Conservation (phyloP, 2,329 filamentous ascomycete genomes). For the Hirsutella minnesotensis region DNA sequence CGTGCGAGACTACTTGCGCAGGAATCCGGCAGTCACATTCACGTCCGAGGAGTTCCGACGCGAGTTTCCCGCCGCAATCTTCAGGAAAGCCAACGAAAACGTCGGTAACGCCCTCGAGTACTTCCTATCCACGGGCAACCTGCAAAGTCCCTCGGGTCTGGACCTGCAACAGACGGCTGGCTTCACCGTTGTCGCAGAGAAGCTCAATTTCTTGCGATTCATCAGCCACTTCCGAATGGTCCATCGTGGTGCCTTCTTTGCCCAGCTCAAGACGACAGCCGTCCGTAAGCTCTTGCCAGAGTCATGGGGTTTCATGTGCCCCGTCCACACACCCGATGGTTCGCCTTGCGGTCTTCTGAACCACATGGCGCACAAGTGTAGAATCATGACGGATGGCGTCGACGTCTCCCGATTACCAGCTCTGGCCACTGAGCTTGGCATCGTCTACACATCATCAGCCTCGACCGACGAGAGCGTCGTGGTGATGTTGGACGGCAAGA, state of each 20-base stretch:
- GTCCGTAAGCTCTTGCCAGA: slow-evolving; percentile 92
- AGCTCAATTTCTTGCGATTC: slow-evolving; percentile 97
- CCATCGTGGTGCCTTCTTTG: slow-evolving; percentile 97
- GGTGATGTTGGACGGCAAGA: slow-evolving; percentile 79
- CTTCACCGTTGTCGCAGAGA: slow-evolving; percentile 93
- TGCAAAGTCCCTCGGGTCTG: slow-evolving; percentile 80
- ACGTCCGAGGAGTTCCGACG: slow-evolving; percentile 64
- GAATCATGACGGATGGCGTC: slow-evolving; percentile 64
- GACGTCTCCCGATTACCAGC: slow-evolving; percentile 65
- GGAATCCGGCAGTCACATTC: slow-evolving; percentile 55
- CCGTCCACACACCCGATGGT: slow-evolving; percentile 95
- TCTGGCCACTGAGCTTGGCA: slow-evolving; percentile 67
- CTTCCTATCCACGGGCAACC: slow-evolving; percentile 90
- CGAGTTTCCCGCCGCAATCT: slow-evolving; percentile 68
- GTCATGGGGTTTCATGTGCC: slow-evolving; percentile 96
- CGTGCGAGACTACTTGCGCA: slow-evolving; percentile 45
- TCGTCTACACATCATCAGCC: slow-evolving; percentile 63
- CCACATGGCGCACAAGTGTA: slow-evolving; percentile 90
- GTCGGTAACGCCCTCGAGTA: slow-evolving; percentile 82
- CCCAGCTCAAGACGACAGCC: slow-evolving; percentile 91
- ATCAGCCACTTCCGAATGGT: slow-evolving; percentile 99
- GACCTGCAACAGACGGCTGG: slow-evolving; percentile 92
- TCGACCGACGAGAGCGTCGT: slow-evolving; percentile 74
- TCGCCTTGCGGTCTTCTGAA: slow-evolving; percentile 89
- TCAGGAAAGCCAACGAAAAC: slow-evolving; percentile 76